Conservation (phyloP, 495 filamentous ascomycete genomes). For the Hypoxylon rickii region DNA sequence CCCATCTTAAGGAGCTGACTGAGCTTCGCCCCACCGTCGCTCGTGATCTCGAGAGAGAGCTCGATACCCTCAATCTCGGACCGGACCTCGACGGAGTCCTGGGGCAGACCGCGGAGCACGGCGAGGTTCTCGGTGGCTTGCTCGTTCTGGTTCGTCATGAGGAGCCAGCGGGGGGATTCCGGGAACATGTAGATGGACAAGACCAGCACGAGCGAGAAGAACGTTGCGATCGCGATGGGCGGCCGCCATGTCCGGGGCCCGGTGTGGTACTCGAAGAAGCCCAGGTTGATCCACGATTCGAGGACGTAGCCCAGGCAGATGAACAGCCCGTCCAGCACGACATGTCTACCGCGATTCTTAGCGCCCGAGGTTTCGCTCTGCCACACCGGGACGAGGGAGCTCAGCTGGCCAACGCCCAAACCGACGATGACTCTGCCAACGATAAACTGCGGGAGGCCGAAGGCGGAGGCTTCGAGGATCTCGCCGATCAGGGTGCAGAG, state of each 20-base stretch:
- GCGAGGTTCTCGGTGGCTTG: slow-evolving; percentile 48
- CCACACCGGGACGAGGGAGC: slow-evolving; percentile 58
- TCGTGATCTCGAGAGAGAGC: slow-evolving; percentile 42
- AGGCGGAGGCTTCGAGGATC: slow-evolving; percentile 37
- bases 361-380: slow-evolving; percentile 53
- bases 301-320: slow-evolving; percentile 52
- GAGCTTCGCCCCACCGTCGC: slow-evolving; percentile 13
- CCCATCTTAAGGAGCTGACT: slow-evolving; percentile 32
- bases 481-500: slow-evolving; percentile 36
- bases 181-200: slow-evolving; percentile 47
- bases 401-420: slow-evolving; percentile 55
- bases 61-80: slow-evolving; percentile 43
- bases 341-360: slow-evolving; percentile 49
- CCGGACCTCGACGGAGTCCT: slow-evolving; percentile 34
- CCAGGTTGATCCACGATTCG: slow-evolving; percentile 49
- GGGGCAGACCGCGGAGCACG: slow-evolving; percentile 34
- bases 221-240: slow-evolving; percentile 28
- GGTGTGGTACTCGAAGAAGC: slow-evolving; percentile 38
- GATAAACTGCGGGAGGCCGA: slow-evolving; percentile 52
- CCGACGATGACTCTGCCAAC: slow-evolving; percentile 55
- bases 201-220: slow-evolving; percentile 29
- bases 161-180: slow-evolving; percentile 54
- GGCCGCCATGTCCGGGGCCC: slow-evolving; percentile 33
- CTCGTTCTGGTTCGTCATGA: slow-evolving; percentile 50
- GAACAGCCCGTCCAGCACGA: slow-evolving; percentile 54